A percentile compares a stretch with the other conserved stretches of the same genome.
Evolutionary conservation across 176 grass and related monocot species (phyloP).

Genomic region (Pontederia crassipes): DNA sequence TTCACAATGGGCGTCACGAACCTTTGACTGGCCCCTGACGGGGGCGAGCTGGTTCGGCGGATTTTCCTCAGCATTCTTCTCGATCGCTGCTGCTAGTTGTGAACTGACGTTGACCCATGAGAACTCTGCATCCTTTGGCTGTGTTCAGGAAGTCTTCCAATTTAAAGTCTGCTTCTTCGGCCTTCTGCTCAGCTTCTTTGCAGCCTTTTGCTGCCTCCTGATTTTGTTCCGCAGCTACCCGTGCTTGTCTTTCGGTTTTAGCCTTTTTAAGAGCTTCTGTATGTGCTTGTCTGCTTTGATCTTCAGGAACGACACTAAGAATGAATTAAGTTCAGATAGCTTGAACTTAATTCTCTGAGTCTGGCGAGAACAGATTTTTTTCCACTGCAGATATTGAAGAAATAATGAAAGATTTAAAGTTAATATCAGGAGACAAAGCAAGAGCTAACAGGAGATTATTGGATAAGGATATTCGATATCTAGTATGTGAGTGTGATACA

Average conservation of each 20-base stretch:
- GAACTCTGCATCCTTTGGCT: constrained; percentile 45
- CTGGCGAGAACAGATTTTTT: too few relatives aligned
- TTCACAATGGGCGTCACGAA: constrained; percentile 64
- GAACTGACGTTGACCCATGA: constrained; percentile 63
- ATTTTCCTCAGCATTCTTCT: constrained; percentile 24
- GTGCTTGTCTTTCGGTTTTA: constrained; percentile 34
- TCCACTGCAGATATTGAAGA: too few relatives aligned
- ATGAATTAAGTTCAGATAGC: background rate
- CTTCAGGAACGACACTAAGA: constrained; percentile 57
- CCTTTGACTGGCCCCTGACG: constrained; percentile 66
- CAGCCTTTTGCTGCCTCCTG: constrained; percentile 25
- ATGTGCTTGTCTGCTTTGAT: constrained; percentile 62
- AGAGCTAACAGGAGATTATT: too few relatives aligned
- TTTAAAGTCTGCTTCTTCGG: constrained; percentile 20
- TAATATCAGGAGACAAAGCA: too few relatives aligned
- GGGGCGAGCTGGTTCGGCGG: constrained; percentile 60
- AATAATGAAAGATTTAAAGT: too few relatives aligned
- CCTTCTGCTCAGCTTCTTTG: constrained; percentile 21
- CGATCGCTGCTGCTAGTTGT: constrained; percentile 23
- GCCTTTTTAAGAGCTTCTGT: constrained; percentile 55
- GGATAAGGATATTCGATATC: too few relatives aligned
- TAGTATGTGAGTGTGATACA: too few relatives aligned
- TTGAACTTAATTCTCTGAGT: background rate
- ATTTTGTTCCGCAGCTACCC: constrained; percentile 26
- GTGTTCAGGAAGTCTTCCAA: constrained; percentile 39